Evolutionary conservation across 1,139 yeast genomes (phyloP).

Genomic region (Geotrichum cucujoidarum): DNA sequence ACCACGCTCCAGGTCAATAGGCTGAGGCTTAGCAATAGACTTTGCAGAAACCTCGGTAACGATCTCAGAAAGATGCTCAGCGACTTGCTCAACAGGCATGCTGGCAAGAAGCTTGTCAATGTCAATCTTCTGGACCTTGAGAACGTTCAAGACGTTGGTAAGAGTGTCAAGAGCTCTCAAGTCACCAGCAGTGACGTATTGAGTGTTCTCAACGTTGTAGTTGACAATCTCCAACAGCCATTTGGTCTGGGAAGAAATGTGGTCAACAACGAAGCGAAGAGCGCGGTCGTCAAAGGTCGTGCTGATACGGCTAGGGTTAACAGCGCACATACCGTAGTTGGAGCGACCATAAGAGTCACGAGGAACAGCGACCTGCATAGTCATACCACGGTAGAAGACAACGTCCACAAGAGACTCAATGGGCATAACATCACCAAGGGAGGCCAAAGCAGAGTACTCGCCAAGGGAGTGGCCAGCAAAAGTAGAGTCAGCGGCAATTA

Average conservation of each 20-base stretch:
- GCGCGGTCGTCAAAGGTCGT: conserved; percentile 90
- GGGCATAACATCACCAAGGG: conserved; percentile 98
- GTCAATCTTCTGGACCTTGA: conserved; percentile 90
- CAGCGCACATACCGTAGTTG: conserved; percentile 98
- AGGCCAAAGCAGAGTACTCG: conserved; percentile 95
- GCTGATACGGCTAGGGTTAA: conserved; percentile 90
- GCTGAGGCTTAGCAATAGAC: conserved; percentile 85
- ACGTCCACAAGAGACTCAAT: conserved; percentile 96
- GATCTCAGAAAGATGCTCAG: conserved; percentile 79
- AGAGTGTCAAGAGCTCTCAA: conserved; percentile 89
- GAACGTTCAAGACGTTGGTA: conserved; percentile 86
- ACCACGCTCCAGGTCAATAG: conserved; percentile 95
- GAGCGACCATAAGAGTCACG: conserved; percentile 93
- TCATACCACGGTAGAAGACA: conserved; percentile 99
- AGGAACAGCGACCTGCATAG: conserved; percentile 99
- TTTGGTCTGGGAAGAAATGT: conserved; percentile 71
- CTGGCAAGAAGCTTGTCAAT: conserved; percentile 80
- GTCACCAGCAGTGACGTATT: conserved; percentile 98
- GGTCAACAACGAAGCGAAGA: conserved; percentile 88
- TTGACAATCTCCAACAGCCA: conserved; percentile 98
- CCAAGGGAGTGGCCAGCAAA: conserved; percentile 99
- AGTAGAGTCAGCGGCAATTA: conserved; percentile 87
- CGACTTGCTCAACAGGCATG: conserved; percentile 81
- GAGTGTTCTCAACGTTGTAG: conserved; percentile 96
- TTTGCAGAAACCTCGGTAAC: conserved; percentile 78